Base-by-base conservation (phyloP, 2,329 filamentous ascomycete species). In the Ceratocystis diversiconidia region DNA sequence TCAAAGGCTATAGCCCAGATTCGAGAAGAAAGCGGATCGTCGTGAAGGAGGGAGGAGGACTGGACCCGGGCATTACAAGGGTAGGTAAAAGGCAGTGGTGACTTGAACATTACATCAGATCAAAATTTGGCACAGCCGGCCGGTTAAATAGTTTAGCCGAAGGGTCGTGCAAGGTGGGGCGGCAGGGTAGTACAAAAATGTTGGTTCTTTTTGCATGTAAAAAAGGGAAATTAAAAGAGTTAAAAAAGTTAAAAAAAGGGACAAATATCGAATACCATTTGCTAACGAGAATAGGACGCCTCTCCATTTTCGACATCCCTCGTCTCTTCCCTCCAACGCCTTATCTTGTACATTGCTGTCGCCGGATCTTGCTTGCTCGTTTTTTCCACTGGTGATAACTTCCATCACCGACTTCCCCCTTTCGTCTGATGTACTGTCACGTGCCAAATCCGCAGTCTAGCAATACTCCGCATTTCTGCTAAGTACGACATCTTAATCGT, bases 141-240 rank as follows among this genome's bases (percentile, higher is more conserved):
- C 32, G 55, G 57, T 43, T 48, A 63, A 63, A 50, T 41, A 43
- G n/a, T 48, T 67, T 67, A 67, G 55, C 65, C 65, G 65, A 30
- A 30, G 2, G 43, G 43, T 32, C 15, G 60, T 60, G 5, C 6
- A 66, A 66, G 43, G 50, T 66, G 65, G 65, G 48, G 60, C n/a
- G 4, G 22, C 12, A 12, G 48, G 19, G 48, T 50, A n/a, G 48
- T 22, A 50, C 48, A 50, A 25, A 25, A 12, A 22, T 22, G 19
- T 1, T 12, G n/a, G 3, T 50, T 19, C 48, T 22, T 19, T 19
- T 50, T 8, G 48, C n/a, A 50, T 15, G 36, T 41, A 50, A 50
- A 50, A 50, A 19, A 41, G 4, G 12, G n/a, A 10, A 50, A 50
- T 50, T 50, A 50, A 50, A 50, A 50, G 46, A 48, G 19, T 48